A percentile compares a stretch with the other conserved stretches of the same genome.
These are phyloP conservation scores for Fraxinus baroniana DNA, from an alignment of 305 asterid genomes.

Conservation along the genomic window DNA sequence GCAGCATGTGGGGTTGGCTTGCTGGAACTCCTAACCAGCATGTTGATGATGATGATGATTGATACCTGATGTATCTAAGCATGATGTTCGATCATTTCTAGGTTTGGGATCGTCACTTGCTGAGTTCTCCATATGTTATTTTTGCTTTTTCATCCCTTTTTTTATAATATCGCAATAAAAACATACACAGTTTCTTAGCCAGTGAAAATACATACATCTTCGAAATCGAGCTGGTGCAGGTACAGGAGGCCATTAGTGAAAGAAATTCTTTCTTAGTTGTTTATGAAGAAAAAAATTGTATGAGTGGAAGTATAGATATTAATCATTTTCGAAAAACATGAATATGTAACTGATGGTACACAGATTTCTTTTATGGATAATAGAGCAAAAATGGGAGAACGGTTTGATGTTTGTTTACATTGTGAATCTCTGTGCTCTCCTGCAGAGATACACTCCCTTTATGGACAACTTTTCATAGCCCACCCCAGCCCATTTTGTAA, in stretches of 20 bases:
- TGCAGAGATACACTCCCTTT: neutral
- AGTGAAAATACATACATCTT: constrained; percentile 3
- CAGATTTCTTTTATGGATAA: neutral
- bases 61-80: neutral
- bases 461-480: neutral
- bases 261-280: neutral
- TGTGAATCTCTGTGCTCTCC: neutral
- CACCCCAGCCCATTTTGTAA: neutral
- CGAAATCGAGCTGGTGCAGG: neutral
- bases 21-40: constrained; percentile 65
- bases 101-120: constrained; percentile 24
- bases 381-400: neutral
- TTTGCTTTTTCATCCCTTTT: constrained; percentile 28
- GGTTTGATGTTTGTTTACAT: neutral
- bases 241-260: neutral
- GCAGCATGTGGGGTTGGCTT: constrained; percentile 99
- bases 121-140: constrained; percentile 23
- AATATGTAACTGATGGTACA: neutral
- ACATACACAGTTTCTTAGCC: constrained; percentile 27
- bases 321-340: neutral
- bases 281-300: neutral
- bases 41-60: constrained; percentile 37
- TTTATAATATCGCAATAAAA: constrained; percentile 31
- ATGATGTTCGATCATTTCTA: constrained; percentile 4
- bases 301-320: neutral